Base-by-base conservation (phyloP, 192 early-diverging fungal species). In the Coemansia sp. region DNA sequence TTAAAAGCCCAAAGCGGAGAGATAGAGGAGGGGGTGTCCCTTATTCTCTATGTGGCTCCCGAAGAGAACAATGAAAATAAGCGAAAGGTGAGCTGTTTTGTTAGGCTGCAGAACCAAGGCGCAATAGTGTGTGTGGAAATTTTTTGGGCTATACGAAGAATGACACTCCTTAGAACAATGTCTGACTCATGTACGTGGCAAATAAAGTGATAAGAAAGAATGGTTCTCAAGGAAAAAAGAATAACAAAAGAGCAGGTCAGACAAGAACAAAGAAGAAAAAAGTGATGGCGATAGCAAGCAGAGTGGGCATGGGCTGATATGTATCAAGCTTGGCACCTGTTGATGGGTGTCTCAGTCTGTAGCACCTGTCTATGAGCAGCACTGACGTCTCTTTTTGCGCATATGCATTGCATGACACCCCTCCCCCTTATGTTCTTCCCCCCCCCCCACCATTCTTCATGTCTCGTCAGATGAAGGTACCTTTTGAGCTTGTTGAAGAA, bases 371-470 rank as follows among this genome's bases (percentile, higher is more conserved):
- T 27, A 27, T 27, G 24, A 55, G 55, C 55, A 58, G 57, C 33
- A 58, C 57, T 24, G 57, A 58, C 57, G 57, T 58, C 57, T 58
- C 57, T 58, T 58, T 58, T 58, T 58, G 12, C 33, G 33, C 57
- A 58, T 58, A 34, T 58, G 57, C 57, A 58, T 31, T 58, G 57
- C 57, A 58, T 58, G 57, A 50, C n/a, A 49, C 20, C 46, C 3
- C 24, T 24, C 47, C 49, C 49, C 49, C 36, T 38, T 38, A 38
- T 38, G 0, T 38, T 38, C 36, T 38, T 38, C 9, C 36, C 36
- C 34, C 34, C 36, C 36, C 6, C 36, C 36, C 6, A 22, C 20
- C 49, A 50, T 50, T 50, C 49, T 61, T 61, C 34, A 61, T 61
- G 31, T 15, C 58, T 61, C n/a, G 29, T 16, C 31, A 60, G 31